Base-by-base conservation (phyloP, 2,329 filamentous ascomycete species). In the Botrytis squamosa region DNA sequence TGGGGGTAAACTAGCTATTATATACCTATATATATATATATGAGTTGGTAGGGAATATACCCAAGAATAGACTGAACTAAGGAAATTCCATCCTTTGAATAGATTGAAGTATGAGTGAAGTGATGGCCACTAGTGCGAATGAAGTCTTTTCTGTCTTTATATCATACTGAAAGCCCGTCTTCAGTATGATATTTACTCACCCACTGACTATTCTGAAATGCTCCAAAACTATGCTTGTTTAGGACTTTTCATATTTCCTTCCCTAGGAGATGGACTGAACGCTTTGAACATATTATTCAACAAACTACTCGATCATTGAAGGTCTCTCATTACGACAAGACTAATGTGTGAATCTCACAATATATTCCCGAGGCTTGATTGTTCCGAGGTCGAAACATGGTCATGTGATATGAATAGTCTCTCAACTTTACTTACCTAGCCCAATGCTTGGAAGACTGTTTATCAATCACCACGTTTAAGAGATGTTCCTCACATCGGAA, bases 401-500 rank as follows among this genome's bases (percentile, higher is more conserved):
- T 49, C 64, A 66, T 38, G 64, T 66, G 64, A 66, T 18, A 3
- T n/a, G 64, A 36, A 9, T 14, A 36, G 3, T 25, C 29, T 66
- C 29, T 20, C 20, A n/a, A n/a, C 12, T 25, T 33, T 29, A 36
- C 44, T n/a, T 66, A 38, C 29, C 25, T 66, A 14, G 33, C 1
- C 14, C 20, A 66, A 22, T 5, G 10, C 22, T 14, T 9, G 16
- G 9, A 10, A 42, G 6, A 18, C 3, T 36, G 18, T 36, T 14
- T 4, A 5, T 14, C 46, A 36, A 49, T 7, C 33, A 18, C 20
- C 6, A n/a, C 33, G 1, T 6, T 36, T 49, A 4, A 25, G 16
- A 38, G 33, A 18, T 20, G 0, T 9, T 25, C 1, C 4, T 12
- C 18, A 0, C 5, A 22, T 49, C 29, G 12, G 0, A 25, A 49